These are phyloP conservation scores for Pythium pyrilobum DNA, from an alignment of 352 stramenopile genomes.

Conservation along the genomic window DNA sequence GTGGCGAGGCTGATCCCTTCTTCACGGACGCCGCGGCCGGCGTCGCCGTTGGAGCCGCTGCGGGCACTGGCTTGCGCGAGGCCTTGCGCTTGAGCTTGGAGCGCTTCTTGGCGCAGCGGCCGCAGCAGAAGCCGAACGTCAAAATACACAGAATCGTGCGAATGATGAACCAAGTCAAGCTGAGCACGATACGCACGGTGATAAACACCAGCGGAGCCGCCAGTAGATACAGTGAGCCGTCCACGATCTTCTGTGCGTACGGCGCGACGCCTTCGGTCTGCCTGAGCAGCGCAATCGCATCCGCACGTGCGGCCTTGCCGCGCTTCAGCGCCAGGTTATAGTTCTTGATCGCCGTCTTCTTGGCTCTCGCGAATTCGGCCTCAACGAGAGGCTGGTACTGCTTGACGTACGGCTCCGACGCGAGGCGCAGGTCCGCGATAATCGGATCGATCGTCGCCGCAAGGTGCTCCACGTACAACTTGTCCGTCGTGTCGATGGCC, in stretches of 20 bases:
- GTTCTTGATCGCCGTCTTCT: constrained; percentile 29
- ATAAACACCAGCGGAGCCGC: constrained; percentile 43
- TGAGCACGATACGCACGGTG: constrained; percentile 41
- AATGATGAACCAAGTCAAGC: constrained; percentile 51
- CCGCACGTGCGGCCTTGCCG: constrained; percentile 35
- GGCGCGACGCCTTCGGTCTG: constrained; percentile 51
- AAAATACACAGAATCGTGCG: constrained; percentile 41
- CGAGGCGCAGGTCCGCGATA: constrained; percentile 39
- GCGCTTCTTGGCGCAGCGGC: constrained; percentile 31
- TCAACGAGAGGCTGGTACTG: constrained; percentile 53
- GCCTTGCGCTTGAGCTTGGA: constrained; percentile 46
- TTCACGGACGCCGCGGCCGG: constrained; percentile 2
- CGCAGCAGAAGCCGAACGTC: constrained; percentile 58
- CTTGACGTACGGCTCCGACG: constrained; percentile 48
- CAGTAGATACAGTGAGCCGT: constrained; percentile 45
- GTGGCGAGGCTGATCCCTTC: neutral
- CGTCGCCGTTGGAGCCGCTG: constrained; percentile 5
- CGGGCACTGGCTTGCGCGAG: constrained; percentile 19
- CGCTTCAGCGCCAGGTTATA: constrained; percentile 43
- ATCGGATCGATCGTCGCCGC: constrained; percentile 59
- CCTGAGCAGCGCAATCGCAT: constrained; percentile 51
- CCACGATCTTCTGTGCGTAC: constrained; percentile 66
- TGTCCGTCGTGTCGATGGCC: constrained; percentile 33
- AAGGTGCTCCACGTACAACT: constrained; percentile 68
- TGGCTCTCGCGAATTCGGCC: constrained; percentile 30